Evolutionary conservation across 495 filamentous ascomycete genomes (phyloP).

Genomic region (Lichina pygmaea): DNA sequence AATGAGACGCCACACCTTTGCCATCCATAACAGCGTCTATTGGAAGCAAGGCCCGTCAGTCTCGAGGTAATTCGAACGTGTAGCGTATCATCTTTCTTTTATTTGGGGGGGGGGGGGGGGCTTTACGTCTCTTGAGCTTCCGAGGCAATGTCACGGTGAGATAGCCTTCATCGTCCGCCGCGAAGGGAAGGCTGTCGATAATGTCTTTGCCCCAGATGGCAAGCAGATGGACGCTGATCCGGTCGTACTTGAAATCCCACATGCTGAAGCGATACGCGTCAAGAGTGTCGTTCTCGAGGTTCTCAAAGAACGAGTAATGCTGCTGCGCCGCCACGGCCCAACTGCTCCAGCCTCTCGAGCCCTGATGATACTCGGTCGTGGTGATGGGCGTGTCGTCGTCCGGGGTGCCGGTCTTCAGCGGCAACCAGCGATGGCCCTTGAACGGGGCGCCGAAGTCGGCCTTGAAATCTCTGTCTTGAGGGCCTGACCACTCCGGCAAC

Average conservation of each 20-base stretch:
- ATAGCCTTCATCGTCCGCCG: slow-evolving; percentile 5
- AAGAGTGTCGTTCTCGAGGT: slow-evolving; percentile 5
- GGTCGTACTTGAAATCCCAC: slow-evolving; percentile 6
- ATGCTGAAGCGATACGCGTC: slow-evolving; percentile 4
- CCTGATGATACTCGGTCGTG: slow-evolving; percentile 1
- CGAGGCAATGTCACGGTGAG: slow-evolving; percentile 3
- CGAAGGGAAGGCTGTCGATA: slow-evolving; percentile 4
- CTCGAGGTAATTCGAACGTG: neutral
- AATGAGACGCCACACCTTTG: slow-evolving; percentile 23
- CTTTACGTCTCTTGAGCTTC: neutral
- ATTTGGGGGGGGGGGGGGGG: too few relatives aligned
- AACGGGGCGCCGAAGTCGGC: slow-evolving; percentile 2
- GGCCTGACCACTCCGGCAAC: neutral
- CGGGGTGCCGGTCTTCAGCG: neutral
- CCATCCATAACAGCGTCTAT: slow-evolving; percentile 21
- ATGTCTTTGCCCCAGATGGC: slow-evolving; percentile 7
- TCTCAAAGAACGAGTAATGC: slow-evolving; percentile 8
- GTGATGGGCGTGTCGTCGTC: slow-evolving; percentile 3
- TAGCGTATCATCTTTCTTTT: too few relatives aligned
- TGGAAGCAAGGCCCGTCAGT: neutral
- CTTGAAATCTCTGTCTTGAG: neutral
- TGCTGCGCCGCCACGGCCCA: slow-evolving; percentile 9
- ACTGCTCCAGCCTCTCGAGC: slow-evolving; percentile 1
- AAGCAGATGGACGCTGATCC: slow-evolving; percentile 7
- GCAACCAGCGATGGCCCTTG: slow-evolving; percentile 7